Evolutionary conservation across 495 filamentous ascomycete species (phyloP), one percentile per base, ranked within the genome.

Genomic region (Penicillium samsonianum): DNA sequence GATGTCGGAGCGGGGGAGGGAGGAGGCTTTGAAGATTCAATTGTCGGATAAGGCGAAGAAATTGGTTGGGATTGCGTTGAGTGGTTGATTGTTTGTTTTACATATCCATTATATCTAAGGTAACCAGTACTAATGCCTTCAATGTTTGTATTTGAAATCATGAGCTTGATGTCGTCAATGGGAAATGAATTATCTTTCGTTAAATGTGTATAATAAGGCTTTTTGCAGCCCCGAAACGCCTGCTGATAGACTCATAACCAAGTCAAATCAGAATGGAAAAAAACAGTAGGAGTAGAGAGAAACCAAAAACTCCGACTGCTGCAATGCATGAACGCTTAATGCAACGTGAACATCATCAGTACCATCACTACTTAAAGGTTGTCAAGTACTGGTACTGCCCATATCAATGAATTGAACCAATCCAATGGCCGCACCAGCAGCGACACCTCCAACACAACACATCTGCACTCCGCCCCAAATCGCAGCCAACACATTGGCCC

Each of bases 1-100:
- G 81, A 92, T 94, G 89, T 82, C 76, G 40, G 76, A 78, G 55
- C 61, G 65, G 51, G 90, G 89, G n/a, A 73, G 81, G 55, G 82
- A 82, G 58, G 72, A 92, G 70, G 90, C 90, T 26, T 65, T 90
- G 62, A 65, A 76, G 68, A 84, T 92, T 65, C 59, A 79, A 17
- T 79, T 91, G 79, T 80, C 75, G 54, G 87, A 82, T 50, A 69
- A 79, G 59, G 83, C 78, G 57, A 75, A 70, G 69, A 71, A 62
- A 53, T 73, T 93, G 73, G 81, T 92, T 50, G 57, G 50, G 12
- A 50, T 55, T 57, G 50, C 43, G 53, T 51, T 55, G 41, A 51
- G 16, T 55, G 43, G 53, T 9, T 47, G 31, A 55, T 46, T 45
- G 3, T 42, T 50, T 31, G 4, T 37, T 37, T 50, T 25, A 10